phyloP scores from a whole-genome alignment of 768 basidiomycete species.

The Podaxis mareebaensis region DNA sequence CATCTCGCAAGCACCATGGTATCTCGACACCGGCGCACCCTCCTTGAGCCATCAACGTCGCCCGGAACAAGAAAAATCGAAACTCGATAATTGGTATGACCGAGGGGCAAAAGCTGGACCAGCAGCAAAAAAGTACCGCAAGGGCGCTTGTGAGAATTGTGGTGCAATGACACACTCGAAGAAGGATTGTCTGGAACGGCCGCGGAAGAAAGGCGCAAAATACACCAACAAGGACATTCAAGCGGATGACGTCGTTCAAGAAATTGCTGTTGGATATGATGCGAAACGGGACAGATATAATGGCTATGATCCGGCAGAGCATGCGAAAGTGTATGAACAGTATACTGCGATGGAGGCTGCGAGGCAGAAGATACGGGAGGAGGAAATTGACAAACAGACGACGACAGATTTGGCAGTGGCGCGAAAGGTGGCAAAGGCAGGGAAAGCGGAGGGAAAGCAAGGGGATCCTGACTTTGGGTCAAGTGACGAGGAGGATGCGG shows the following conservation, averaged over 20 bases:
- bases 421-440: conserved; percentile 92
- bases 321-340: conserved; percentile 88
- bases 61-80: conserved; percentile 64
- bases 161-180: conserved; percentile 94
- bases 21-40: conserved; percentile 91
- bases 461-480: conserved; percentile 93
- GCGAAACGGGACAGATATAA: conserved; percentile 99
- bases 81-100: conserved; percentile 91
- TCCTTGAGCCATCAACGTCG: conserved; percentile 94
- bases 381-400: conserved; percentile 97
- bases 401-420: conserved; percentile 90
- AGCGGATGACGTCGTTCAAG: conserved; percentile 88
- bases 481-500: conserved; percentile 92
- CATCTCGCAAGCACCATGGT: conserved; percentile 99
- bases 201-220: conserved; percentile 94
- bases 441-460: conserved; percentile 68
- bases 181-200: conserved; percentile 93
- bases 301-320: conserved; percentile 90
- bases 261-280: conserved; percentile 76
- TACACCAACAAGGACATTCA: conserved; percentile 89
- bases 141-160: conserved; percentile 99
- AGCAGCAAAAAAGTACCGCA: conserved; percentile 94
- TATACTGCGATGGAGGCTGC: conserved; percentile 92
- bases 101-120: conserved; percentile 83
- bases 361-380: conserved; percentile 87